phyloP scores from a whole-genome alignment of 2,329 filamentous ascomycete genomes.

The Pseudogymnoascus sp. region DNA sequence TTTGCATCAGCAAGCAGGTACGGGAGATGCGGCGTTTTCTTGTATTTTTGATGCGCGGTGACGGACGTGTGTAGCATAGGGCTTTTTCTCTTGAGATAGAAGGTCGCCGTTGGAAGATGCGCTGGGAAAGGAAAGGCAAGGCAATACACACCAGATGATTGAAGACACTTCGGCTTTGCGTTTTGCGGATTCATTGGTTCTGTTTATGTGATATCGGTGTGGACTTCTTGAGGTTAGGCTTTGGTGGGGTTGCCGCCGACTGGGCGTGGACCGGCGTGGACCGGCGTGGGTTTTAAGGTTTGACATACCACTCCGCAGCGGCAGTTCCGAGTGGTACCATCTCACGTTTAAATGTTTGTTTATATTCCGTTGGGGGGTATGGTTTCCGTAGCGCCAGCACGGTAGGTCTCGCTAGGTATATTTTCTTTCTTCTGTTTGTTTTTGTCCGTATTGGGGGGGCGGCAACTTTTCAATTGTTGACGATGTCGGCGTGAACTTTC shows the following conservation, averaged over 20 bases:
- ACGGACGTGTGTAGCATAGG: neutral
- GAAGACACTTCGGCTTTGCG: neutral
- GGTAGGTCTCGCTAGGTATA: neutral
- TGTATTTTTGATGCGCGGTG: neutral
- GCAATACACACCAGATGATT: neutral
- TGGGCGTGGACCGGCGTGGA: neutral
- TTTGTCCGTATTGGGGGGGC: too few relatives aligned
- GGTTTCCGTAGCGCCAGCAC: neutral
- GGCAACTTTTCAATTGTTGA: neutral
- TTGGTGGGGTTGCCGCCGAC: neutral
- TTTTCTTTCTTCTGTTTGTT: neutral
- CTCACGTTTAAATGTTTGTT: neutral
- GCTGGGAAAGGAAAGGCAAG: neutral
- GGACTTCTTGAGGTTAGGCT: neutral
- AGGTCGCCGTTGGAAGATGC: slow-evolving; percentile 8
- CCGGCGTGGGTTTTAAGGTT: neutral
- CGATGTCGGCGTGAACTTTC: neutral
- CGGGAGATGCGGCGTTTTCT: neutral
- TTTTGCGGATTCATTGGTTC: neutral
- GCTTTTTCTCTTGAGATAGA: slow-evolving; percentile 4
- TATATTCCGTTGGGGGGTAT: neutral
- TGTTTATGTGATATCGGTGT: neutral
- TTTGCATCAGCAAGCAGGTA: slow-evolving; percentile 7
- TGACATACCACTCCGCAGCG: neutral
- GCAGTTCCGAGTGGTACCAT: neutral